Base-by-base conservation (phyloP, 495 filamentous ascomycete genomes). In the Corynascus novoguineensis region DNA sequence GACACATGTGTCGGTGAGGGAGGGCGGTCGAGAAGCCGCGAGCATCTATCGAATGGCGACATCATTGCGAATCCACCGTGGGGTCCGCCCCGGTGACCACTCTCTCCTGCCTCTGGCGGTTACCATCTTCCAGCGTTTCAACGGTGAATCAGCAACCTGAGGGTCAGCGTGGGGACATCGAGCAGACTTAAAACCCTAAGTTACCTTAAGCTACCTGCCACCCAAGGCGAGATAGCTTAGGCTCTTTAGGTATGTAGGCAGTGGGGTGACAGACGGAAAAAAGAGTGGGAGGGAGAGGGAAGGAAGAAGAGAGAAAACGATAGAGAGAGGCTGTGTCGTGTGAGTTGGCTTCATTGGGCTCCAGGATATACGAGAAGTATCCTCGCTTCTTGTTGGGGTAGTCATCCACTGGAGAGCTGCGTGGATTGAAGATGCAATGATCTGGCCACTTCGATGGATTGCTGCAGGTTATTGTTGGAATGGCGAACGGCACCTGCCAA, bases 81-180 rank as follows among this genome's bases (percentile, higher is more conserved):
- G 21, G 31, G 28, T 51, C 44, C 38, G 28, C 56, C 58, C 57
- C 52, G 21, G 53, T 55, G 45, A 14, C n/a, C n/a, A n/a, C n/a
- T n/a, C n/a, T n/a, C n/a, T n/a, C n/a, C n/a, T n/a, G n/a, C n/a
- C 51, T 38, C 52, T 41, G 51, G 45, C 25, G 29, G 51, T 50
- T 53, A 54, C 53, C 49, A 57, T 45, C 40, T 57, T 50, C 50
- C 60, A 59, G 59, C 54, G 46, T 32, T 56, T 64, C 63, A 62
- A 63, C 45, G 59, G 59, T 59, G 60, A 59, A 60, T 64, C 59
- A 57, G 57, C 32, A 60, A 60, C 38, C 60, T 61, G 66, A 61
- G 41, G 61, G n/a, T n/a, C n/a, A n/a, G n/a, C n/a, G n/a, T n/a
- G n/a, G n/a, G n/a, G n/a, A n/a, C n/a, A n/a, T n/a, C n/a, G n/a